Percentiles rank a stretch among this genome's conserved stretches.
Conservation (phyloP, 2,329 filamentous ascomycete genomes). For the Sordariomycetes sp. region DNA sequence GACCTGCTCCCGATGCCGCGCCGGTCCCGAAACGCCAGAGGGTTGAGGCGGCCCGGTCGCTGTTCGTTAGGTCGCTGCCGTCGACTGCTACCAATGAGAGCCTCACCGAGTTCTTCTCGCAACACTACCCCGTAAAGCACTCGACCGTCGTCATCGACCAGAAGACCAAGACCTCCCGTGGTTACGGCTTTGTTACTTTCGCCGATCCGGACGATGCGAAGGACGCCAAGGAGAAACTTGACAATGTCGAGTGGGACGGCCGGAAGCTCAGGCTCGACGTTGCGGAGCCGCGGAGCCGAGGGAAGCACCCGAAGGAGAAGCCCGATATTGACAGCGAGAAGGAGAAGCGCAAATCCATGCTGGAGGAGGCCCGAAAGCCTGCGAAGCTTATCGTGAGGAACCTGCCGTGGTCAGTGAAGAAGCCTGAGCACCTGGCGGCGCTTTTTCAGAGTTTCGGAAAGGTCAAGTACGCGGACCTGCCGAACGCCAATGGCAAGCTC, state of each 20-base stretch:
- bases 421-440: constrained; percentile 61
- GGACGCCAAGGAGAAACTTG: constrained; percentile 66
- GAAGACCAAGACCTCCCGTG: constrained; percentile 73
- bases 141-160: constrained; percentile 84
- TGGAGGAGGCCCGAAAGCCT: constrained; percentile 44
- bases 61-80: constrained; percentile 86
- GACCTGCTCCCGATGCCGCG: constrained; percentile 7
- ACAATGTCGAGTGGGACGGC: constrained; percentile 66
- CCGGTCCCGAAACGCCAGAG: constrained; percentile 38
- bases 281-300: constrained; percentile 71
- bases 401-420: constrained; percentile 90
- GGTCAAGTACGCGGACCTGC: constrained; percentile 75
- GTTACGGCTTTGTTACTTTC: constrained; percentile 95
- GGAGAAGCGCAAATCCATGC: constrained; percentile 41
- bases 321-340: constrained; percentile 27
- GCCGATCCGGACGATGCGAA: constrained; percentile 84
- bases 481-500: constrained; percentile 62
- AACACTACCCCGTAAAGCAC: constrained; percentile 90
- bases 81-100: constrained; percentile 65
- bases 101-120: constrained; percentile 81
- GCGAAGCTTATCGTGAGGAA: constrained; percentile 84
- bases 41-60: constrained; percentile 51
- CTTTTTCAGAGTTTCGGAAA: constrained; percentile 85
- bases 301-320: constrained; percentile 24
- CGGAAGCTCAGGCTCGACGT: constrained; percentile 76